A percentile compares a stretch with the other conserved stretches of the same genome.
Conservation (phyloP, 306 rosid genomes). For the Pueraria montana region DNA sequence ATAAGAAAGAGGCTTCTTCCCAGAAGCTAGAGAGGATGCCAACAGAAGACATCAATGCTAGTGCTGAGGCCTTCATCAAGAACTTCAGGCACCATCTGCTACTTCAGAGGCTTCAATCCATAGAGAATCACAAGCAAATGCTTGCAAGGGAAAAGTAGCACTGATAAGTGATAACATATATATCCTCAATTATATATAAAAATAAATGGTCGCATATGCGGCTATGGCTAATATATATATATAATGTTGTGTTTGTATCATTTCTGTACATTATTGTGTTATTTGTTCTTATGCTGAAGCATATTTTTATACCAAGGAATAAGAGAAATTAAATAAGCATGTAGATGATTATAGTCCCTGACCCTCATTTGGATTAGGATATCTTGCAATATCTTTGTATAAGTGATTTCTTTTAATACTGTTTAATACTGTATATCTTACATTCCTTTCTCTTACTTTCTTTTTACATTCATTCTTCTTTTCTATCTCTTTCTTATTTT, state of each 20-base stretch:
- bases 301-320: not conserved
- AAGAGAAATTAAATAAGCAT: too few species aligned
- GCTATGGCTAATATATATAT: too few species aligned
- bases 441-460: too few species aligned
- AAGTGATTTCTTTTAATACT: too few species aligned
- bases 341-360: too few species aligned
- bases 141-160: conserved; percentile 64
- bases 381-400: too few species aligned
- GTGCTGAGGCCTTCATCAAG: conserved; percentile 89
- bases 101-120: conserved; percentile 89
- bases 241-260: not conserved
- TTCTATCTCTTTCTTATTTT: too few species aligned
- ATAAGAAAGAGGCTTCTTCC: conserved; percentile 28
- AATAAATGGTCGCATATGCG: not conserved
- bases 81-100: conserved; percentile 82
- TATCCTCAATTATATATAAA: not conserved
- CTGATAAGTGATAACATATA: not conserved
- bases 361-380: too few species aligned
- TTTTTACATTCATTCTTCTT: too few species aligned
- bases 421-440: too few species aligned
- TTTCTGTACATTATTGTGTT: too few species aligned
- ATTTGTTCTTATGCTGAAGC: not conserved
- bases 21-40: conserved; percentile 66
- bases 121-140: conserved; percentile 77
- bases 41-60: conserved; percentile 71